Evolutionary conservation across 192 early-diverging fungal species (phyloP), one percentile per base, ranked within the genome.

Genomic region (Linnemannia exigua): DNA sequence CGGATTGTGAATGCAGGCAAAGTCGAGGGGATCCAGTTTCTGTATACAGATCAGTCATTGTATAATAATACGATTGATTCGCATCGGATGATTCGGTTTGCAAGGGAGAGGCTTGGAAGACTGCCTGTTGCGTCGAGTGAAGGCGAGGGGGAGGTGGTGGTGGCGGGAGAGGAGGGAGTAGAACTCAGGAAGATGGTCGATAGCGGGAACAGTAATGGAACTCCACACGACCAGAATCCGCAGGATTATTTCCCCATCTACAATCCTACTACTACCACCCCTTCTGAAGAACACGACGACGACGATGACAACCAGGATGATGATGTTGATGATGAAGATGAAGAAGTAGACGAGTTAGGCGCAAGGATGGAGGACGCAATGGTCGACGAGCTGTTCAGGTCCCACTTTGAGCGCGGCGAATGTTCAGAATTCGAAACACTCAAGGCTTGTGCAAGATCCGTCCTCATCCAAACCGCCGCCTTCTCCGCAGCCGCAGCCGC

Each of bases 351-450:
- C 28, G 72, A 75, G 5, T 36, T 74, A 17, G 78, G 78, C 14
- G 66, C 58, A 25, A 38, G 58, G 28, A 73, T 73, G 37, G 79
- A 80, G 51, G 79, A 70, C n/a, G 72, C 63, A n/a, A 80, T 80
- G 79, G 79, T 80, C 50, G 79, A 80, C 46, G 79, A 80, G 25
- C 73, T 80, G 28, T 80, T 80, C 50, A 44, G 54, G 48, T 75
- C 72, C 11, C 79, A 80, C 44, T 80, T 80, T 22, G 72, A 70
- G 46, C 79, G 73, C 8, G 79, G 79, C 35, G 79, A 80, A 41
- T 80, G 79, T 48, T 72, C 72, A n/a, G 67, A 80, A 38, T 16
- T 75, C 14, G 67, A 72, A 25, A 80, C 79, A 3, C 41, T 80
- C 12, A 25, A 46, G 16, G 6, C 15, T 2, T 63, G 72, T 70